Percentiles rank a stretch among this genome's conserved stretches.
phyloP scores from a whole-genome alignment of 2,329 filamentous ascomycete genomes.

The Phialophora chinensis region DNA sequence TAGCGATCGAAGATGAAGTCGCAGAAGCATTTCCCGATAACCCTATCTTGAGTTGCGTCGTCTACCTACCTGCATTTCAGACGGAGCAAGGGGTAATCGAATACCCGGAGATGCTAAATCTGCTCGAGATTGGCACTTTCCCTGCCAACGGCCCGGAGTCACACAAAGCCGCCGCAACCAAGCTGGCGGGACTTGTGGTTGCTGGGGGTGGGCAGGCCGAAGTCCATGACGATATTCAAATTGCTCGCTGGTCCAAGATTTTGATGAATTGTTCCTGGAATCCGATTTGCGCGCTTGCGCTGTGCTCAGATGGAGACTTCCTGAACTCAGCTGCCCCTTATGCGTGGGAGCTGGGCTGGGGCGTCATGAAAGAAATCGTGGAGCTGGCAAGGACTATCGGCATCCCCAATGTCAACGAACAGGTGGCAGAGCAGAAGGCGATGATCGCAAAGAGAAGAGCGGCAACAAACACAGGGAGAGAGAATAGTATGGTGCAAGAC shows the following conservation, averaged over 20 bases:
- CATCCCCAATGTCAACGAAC: conserved; percentile 50
- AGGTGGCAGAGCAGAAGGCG: conserved; percentile 55
- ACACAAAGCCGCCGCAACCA: conserved; percentile 44
- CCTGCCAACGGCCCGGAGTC: conserved; percentile 45
- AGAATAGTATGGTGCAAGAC: conserved; percentile 61
- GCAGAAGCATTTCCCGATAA: conserved; percentile 58
- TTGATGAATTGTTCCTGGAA: conserved; percentile 60
- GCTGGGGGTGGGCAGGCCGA: conserved; percentile 55
- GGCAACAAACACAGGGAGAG: conserved; percentile 47
- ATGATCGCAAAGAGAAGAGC: conserved; percentile 45
- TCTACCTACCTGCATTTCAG: conserved; percentile 62
- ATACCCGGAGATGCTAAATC: conserved; percentile 53
- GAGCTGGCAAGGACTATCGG: conserved; percentile 54
- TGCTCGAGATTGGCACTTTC: conserved; percentile 58
- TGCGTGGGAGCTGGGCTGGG: conserved; percentile 50
- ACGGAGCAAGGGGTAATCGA: conserved; percentile 55
- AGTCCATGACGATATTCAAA: conserved; percentile 46
- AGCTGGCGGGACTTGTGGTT: conserved; percentile 53
- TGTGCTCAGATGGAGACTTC: conserved; percentile 58
- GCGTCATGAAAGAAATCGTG: conserved; percentile 55
- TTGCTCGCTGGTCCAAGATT: conserved; percentile 49
- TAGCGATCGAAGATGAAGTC: conserved; percentile 66
- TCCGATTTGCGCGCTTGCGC: conserved; percentile 59
- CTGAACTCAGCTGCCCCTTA: conserved; percentile 49
- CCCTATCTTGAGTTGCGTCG: conserved; percentile 59